Base-by-base conservation (phyloP, 192 early-diverging fungal species). In the Backusella luteola region DNA sequence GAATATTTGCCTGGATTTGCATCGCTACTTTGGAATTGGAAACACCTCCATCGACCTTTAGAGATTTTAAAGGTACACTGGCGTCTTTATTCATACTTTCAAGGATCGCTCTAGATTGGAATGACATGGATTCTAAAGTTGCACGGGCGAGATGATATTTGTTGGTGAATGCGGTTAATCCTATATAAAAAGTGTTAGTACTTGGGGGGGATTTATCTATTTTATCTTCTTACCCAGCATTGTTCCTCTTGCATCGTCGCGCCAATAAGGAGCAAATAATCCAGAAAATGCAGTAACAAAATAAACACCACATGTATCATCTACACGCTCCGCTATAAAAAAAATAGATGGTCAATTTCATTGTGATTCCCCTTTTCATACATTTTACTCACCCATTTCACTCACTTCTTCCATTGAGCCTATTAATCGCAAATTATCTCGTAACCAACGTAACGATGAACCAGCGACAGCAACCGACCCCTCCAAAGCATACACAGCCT, bases 281-380 rank as follows among this genome's bases (percentile, higher is more conserved):
- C 96, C 96, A 29, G 91, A 93, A 83, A 98, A 96, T 5, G 96
- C 96, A 0, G 96, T 95, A 39, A 98, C 95, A 91, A 98, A 98
- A 81, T 96, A 96, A 35, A 98, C 94, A 42, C 93, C 95, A 44
- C 94, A 94, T 46, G 91, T 96, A 72, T 95, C 88, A 36, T 87
- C 75, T 15, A 93, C 78, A 8, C 77, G 73, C 8, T 85, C 82
- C n/a, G 95, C 93, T 69, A 35, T 72, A 38, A 68, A n/a, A 68
- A n/a, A 68, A 1, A 38, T 23, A 41, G 32, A 15, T 0, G 32
- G 29, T 68, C 17, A 68, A 68, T 68, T 35, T 35, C 35, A 38
- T 68, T 38, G 12, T 36, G 34, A 68, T 53, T 19, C 19, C 4
- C 6, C 6, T n/a, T 17, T 53, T 21, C 8, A 19, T n/a, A 36